These are phyloP conservation scores for Xylaria sp. DNA, from an alignment of 2,329 filamentous ascomycete species.

Conservation along the genomic window DNA sequence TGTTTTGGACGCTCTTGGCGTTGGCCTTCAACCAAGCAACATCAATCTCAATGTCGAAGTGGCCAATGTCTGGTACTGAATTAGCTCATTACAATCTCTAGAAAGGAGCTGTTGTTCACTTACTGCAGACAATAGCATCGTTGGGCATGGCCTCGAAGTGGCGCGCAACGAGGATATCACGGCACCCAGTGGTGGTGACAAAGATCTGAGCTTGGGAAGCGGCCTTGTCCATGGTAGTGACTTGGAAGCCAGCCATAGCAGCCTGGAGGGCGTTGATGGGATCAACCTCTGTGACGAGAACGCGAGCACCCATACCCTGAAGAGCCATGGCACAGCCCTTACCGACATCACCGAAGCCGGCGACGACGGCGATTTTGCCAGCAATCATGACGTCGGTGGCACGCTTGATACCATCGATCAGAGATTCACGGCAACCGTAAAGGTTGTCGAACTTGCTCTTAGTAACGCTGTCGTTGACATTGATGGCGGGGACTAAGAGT, in stretches of 20 bases:
- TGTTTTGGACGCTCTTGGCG: constrained; percentile 92
- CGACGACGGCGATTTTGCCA: constrained; percentile 97
- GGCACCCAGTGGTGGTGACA: constrained; percentile 98
- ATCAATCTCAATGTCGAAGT: constrained; percentile 99
- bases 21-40: constrained; percentile 99
- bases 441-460: constrained; percentile 99
- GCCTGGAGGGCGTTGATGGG: constrained; percentile 99
- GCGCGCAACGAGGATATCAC: constrained; percentile 90
- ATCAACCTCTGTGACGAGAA: constrained; percentile 96
- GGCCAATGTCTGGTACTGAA: constrained; percentile 80
- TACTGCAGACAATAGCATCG: constrained; percentile 98
- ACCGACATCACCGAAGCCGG: constrained; percentile 98
- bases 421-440: constrained; percentile 98
- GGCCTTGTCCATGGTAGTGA: constrained; percentile 98
- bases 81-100: constrained; percentile 36
- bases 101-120: constrained; percentile 50
- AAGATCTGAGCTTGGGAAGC: constrained; percentile 93
- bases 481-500: constrained; percentile 95
- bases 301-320: constrained; percentile 95
- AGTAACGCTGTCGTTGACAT: constrained; percentile 99
- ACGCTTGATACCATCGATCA: constrained; percentile 99
- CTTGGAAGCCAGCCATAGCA: constrained; percentile 96
- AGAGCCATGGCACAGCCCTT: constrained; percentile 98
- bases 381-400: constrained; percentile 99
- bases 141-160: constrained; percentile 98